phyloP scores from a whole-genome alignment of 2,329 filamentous ascomycete species.

The Colletotrichum limetticola region DNA sequence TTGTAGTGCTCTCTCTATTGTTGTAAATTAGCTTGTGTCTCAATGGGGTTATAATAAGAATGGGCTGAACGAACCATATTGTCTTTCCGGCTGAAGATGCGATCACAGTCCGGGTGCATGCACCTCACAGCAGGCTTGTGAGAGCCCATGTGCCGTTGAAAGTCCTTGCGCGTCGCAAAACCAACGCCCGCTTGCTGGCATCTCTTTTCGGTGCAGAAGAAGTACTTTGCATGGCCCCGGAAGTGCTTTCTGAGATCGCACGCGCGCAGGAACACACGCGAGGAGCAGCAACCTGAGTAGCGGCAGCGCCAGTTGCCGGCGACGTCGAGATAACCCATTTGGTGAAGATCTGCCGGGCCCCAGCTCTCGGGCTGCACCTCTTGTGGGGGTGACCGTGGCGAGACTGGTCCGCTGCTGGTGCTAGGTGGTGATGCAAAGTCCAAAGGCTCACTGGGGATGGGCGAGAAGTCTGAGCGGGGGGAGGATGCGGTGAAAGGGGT shows the following conservation, averaged over 20 bases:
- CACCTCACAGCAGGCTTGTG: constrained; percentile 27
- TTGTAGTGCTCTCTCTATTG: constrained; percentile 26
- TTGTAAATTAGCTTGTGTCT: not conserved
- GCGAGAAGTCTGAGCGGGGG: constrained; percentile 8
- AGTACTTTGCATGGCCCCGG: constrained; percentile 27
- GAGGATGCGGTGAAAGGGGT: not conserved
- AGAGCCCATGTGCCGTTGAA: constrained; percentile 30
- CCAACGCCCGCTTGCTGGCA: constrained; percentile 25
- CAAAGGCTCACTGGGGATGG: constrained; percentile 1
- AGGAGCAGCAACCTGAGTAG: constrained; percentile 21
- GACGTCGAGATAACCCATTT: constrained; percentile 28
- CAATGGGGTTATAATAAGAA: not conserved
- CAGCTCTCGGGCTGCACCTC: constrained; percentile 10
- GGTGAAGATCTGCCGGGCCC: constrained; percentile 11
- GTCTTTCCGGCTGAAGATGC: constrained; percentile 29
- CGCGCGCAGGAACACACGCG: constrained; percentile 24
- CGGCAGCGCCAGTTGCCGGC: constrained; percentile 30
- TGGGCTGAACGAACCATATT: constrained; percentile 17
- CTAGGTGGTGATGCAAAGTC: not conserved
- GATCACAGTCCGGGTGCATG: constrained; percentile 23
- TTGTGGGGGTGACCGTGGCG: not conserved
- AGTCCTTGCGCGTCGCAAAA: constrained; percentile 29
- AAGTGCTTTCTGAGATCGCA: constrained; percentile 28
- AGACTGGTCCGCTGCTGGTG: constrained; percentile 11
- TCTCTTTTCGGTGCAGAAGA: constrained; percentile 30